phyloP scores from a whole-genome alignment of 306 rosid species.

The Casuarina equisetifolia region DNA sequence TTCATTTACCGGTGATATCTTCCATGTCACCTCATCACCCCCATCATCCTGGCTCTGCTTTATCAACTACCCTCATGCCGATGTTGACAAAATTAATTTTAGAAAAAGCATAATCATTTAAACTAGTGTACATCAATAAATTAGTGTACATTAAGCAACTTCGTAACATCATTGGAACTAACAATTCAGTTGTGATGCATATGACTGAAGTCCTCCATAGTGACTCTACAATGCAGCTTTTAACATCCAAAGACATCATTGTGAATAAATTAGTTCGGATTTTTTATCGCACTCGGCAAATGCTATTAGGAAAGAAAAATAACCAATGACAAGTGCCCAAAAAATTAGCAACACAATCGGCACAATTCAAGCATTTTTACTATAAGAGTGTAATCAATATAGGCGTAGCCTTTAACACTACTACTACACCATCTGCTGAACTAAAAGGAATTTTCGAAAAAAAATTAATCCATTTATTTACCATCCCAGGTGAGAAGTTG shows the following conservation, averaged over 20 bases:
- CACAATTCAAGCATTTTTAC: background rate
- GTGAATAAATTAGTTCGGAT: too few species aligned
- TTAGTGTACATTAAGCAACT: background rate
- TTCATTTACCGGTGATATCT: constrained; percentile 87
- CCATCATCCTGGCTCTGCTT: constrained; percentile 94
- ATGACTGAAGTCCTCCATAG: background rate
- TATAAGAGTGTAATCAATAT: background rate
- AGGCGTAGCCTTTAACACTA: too few species aligned
- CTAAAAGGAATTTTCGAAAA: background rate
- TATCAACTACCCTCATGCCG: constrained; percentile 55
- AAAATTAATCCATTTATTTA: constrained; percentile 9
- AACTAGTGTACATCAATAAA: background rate
- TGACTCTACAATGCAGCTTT: background rate
- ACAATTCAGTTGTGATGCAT: background rate
- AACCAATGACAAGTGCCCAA: background rate
- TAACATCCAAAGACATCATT: too few species aligned
- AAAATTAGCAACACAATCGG: background rate
- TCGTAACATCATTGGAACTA: background rate
- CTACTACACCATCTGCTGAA: background rate
- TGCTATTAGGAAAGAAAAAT: too few species aligned
- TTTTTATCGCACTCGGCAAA: too few species aligned
- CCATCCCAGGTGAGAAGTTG: constrained; percentile 98
- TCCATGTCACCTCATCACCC: constrained; percentile 82
- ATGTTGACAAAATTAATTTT: constrained; percentile 20
- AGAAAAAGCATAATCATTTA: background rate